Percentiles rank a stretch among this genome's conserved stretches.
These are phyloP conservation scores for Cenchrus americanus DNA, from an alignment of 176 grass and related monocot genomes.

Conservation along the genomic window DNA sequence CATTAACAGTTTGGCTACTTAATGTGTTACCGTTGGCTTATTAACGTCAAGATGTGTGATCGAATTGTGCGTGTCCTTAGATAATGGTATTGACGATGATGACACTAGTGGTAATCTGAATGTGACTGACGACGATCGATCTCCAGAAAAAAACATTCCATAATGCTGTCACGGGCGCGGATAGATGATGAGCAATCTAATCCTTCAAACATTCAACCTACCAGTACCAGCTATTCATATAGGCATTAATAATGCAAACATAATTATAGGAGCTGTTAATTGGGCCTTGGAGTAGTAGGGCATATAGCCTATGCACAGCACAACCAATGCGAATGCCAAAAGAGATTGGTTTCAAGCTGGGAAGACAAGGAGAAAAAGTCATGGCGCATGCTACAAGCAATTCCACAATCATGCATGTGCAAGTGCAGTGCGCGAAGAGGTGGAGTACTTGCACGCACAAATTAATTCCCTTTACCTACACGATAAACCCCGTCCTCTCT, in stretches of 20 bases:
- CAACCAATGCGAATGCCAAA: slow-evolving; percentile 33
- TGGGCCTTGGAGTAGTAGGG: slow-evolving; percentile 24
- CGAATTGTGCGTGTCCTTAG: no score
- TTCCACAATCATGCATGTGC: slow-evolving; percentile 44
- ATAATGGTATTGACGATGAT: no score
- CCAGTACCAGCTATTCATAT: background rate
- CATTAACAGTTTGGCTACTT: background rate
- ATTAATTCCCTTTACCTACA: slow-evolving; percentile 52
- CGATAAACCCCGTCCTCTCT: slow-evolving; percentile 38
- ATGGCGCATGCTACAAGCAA: slow-evolving; percentile 45
- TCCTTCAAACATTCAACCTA: background rate
- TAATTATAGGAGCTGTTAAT: slow-evolving; percentile 27
- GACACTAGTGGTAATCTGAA: no score
- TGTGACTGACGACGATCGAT: no score
- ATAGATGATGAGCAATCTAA: background rate
- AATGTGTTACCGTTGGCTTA: background rate
- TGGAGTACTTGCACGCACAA: slow-evolving; percentile 38
- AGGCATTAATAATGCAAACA: slow-evolving; percentile 22
- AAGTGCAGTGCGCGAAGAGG: slow-evolving; percentile 24
- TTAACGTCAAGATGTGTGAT: background rate
- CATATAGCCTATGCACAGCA: slow-evolving; percentile 1
- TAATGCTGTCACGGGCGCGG: background rate
- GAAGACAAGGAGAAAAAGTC: slow-evolving; percentile 35
- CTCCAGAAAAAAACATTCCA: no score
- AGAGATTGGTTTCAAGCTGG: slow-evolving; percentile 36